Evolutionary conservation across 208 protist genomes (phyloP).

Genomic region (Trypanosoma melophagium): DNA sequence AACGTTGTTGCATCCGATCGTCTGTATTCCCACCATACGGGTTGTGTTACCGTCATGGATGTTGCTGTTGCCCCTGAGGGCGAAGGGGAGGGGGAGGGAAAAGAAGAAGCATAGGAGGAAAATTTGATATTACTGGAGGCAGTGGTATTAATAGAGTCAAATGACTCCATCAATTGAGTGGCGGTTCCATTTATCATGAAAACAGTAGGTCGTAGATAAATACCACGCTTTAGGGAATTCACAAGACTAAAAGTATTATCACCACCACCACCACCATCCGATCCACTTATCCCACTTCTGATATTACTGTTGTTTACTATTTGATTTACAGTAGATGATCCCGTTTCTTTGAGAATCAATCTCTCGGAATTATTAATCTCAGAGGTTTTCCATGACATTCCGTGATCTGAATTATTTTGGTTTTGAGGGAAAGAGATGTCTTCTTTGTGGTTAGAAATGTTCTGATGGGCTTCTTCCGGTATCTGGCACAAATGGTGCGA

Average conservation of each 20-base stretch:
- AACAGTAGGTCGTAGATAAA: slow-evolving; percentile 25
- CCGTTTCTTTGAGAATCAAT: neutral
- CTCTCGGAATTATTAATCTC: neutral
- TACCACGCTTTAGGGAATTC: slow-evolving; percentile 1
- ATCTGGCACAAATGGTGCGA: neutral
- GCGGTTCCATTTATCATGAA: slow-evolving; percentile 29
- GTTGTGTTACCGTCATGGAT: no score
- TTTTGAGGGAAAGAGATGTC: neutral
- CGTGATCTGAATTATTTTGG: neutral
- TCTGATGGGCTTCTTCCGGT: neutral
- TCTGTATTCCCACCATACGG: slow-evolving; percentile 18
- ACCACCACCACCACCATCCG: neutral
- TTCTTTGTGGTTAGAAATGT: neutral
- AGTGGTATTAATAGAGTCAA: neutral
- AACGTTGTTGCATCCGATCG: neutral
- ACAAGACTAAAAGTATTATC: neutral
- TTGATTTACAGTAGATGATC: neutral
- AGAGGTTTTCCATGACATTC: neutral
- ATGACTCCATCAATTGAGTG: slow-evolving; percentile 10
- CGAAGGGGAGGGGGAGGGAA: neutral
- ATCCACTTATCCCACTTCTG: neutral
- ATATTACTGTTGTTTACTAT: neutral
- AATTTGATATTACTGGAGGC: neutral
- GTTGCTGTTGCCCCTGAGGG: neutral
- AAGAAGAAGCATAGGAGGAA: neutral